A percentile compares a stretch with the other conserved stretches of the same genome.
These are phyloP conservation scores for Carnegiea gigantea DNA, from an alignment of 179 eudicot species.

Conservation along the genomic window DNA sequence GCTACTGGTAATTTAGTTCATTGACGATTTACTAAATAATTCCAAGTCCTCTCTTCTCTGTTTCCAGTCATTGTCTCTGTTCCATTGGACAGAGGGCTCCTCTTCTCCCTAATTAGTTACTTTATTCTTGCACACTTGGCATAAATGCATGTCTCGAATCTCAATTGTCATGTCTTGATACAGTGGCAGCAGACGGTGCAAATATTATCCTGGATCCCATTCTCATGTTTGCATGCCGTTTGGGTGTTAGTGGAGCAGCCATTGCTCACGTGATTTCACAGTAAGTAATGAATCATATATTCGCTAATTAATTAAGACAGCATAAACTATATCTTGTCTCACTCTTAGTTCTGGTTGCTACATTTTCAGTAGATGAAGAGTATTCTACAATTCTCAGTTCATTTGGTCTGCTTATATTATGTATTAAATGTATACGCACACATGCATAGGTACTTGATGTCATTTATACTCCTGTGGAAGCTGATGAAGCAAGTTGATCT, in stretches of 20 bases:
- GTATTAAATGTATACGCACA: not conserved
- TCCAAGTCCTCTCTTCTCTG: not conserved
- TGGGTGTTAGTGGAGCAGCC: conserved; percentile 96
- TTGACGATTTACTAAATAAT: not conserved
- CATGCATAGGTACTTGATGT: conserved; percentile 65
- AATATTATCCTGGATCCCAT: conserved; percentile 88
- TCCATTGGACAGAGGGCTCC: not conserved
- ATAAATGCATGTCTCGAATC: not conserved
- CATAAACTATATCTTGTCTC: not conserved
- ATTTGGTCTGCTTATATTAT: not conserved
- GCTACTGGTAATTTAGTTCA: conserved; percentile 57
- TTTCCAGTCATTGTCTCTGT: not conserved
- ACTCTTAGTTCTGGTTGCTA: not conserved
- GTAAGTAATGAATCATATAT: conserved; percentile 42
- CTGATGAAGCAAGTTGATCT: conserved; percentile 69
- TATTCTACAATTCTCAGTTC: not conserved
- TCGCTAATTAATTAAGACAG: not conserved
- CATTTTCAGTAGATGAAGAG: not conserved
- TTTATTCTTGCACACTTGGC: not conserved
- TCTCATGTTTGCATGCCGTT: conserved; percentile 64
- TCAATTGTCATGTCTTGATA: not conserved
- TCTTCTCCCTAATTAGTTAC: too few relatives aligned
- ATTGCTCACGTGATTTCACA: conserved; percentile 97
- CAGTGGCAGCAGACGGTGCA: conserved; percentile 80
- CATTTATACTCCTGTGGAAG: conserved; percentile 62